Percentiles rank a stretch among this genome's conserved stretches.
phyloP scores from a whole-genome alignment of 2,329 filamentous ascomycete genomes.

The Trichoderma sp. region DNA sequence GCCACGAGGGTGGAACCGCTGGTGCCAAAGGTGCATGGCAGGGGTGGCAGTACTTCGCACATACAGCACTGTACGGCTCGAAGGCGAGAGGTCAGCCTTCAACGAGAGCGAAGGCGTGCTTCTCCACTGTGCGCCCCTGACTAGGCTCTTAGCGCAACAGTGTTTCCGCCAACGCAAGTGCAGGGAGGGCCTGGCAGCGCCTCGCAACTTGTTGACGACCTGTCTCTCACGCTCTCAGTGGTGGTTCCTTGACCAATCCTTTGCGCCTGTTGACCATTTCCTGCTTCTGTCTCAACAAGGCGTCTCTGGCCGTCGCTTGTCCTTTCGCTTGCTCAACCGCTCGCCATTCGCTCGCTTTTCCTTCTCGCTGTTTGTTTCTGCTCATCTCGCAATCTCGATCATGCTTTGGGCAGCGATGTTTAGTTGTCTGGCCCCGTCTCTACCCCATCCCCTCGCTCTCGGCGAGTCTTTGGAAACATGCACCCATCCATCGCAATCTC shows the following conservation, averaged over 20 bases:
- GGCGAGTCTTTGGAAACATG: conserved; percentile 3
- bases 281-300: neutral
- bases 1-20: neutral
- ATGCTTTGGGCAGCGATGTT: neutral
- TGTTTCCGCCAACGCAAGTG: conserved; percentile 21
- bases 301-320: neutral
- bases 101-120: conserved; percentile 5
- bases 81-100: neutral
- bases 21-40: conserved; percentile 8
- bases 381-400: conserved; percentile 12
- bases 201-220: conserved; percentile 1
- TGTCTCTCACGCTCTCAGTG: neutral
- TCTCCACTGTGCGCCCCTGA: conserved; percentile 18
- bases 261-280: neutral
- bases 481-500: conserved; percentile 16
- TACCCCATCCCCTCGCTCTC: neutral
- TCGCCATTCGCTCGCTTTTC: neutral
- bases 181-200: conserved; percentile 16
- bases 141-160: conserved; percentile 18
- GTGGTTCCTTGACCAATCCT: conserved; percentile 3
- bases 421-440: neutral
- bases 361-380: neutral
- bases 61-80: neutral
- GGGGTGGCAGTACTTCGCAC: neutral
- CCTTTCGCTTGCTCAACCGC: neutral